phyloP scores from a whole-genome alignment of 768 basidiomycete species.

The Rhodotorula taiwanensis region DNA sequence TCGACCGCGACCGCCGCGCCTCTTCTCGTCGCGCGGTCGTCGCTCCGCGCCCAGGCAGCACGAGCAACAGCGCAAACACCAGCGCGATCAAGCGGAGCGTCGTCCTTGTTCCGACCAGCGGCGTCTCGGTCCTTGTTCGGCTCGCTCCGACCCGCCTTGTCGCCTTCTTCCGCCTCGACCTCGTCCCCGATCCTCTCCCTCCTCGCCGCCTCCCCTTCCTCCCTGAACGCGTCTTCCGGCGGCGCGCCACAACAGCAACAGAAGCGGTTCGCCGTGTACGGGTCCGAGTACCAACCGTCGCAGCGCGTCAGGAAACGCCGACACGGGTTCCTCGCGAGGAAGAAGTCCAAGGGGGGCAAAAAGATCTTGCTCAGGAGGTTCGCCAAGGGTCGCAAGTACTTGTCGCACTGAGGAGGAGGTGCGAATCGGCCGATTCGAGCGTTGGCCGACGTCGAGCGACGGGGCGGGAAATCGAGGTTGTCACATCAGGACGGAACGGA shows the following conservation, averaged over 20 bases:
- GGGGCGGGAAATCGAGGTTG: too few species aligned
- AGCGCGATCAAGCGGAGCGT: neutral
- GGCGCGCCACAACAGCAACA: neutral
- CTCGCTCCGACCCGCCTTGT: neutral
- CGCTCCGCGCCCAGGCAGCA: neutral
- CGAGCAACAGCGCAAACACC: neutral
- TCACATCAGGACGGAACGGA: too few species aligned
- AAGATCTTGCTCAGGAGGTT: conserved; percentile 64
- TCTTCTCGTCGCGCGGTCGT: neutral
- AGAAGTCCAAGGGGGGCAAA: conserved; percentile 61
- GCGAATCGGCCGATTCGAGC: too few species aligned
- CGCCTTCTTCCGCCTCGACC: neutral
- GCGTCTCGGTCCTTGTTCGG: neutral
- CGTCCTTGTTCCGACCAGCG: conserved; percentile 1
- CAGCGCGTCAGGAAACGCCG: conserved; percentile 87
- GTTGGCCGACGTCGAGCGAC: too few species aligned
- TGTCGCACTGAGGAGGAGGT: conserved; percentile 67
- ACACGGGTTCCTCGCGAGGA: conserved; percentile 79
- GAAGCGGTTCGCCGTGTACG: conserved; percentile 60
- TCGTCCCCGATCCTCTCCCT: neutral
- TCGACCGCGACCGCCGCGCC: neutral
- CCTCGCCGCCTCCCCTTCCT: neutral
- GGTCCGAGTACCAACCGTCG: conserved; percentile 93
- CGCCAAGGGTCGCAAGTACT: conserved; percentile 67
- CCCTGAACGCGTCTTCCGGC: neutral